Evolutionary conservation across 345 rosid genomes (phyloP), one percentile per base, ranked within the genome.

Genomic region (Laguncularia racemosa): DNA sequence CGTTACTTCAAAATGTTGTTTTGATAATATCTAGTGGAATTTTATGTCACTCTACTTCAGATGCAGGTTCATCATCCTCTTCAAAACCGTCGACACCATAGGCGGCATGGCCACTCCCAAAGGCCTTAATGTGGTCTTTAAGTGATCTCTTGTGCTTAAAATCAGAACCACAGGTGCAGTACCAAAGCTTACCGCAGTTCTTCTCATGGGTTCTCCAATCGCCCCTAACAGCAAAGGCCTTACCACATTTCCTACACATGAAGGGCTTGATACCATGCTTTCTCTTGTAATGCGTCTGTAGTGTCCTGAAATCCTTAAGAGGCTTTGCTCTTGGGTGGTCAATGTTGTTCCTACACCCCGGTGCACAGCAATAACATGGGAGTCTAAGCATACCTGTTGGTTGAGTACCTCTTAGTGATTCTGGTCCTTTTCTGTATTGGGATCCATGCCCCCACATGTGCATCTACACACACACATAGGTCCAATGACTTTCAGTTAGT

Each of bases 141-240:
- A 81, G 85, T 21, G 85, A 81, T 52, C 85, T 72, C 61, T 81
- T 81, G 61, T 81, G 85, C 78, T 81, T 81, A 68, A 81, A 81
- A 63, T 81, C 85, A 20, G 85, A 81, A 8, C 85, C 85, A 62
- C 85, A 81, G 50, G 58, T 68, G 65, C 85, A 81, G 53, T 77
- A 81, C 85, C 85, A 81, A 38, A 81, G 80, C 76, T 77, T 81
- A 10, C 85, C 85, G 38, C 90, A 81, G 45, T 84, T 84, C 77
- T 84, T 84, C 65, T 84, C 90, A 44, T 84, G 86, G 53, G 90
- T 84, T 46, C 90, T 76, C 90, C 90, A 84, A 62, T 81, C 90
- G 13, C 90, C 90, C 46, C 83, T 73, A 26, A 81, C 86, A 0
- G 90, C 84, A 14, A 84, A 84, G 1, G 86, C 78, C 73, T 84